Conservation (phyloP, 1,284 basidiomycete genomes). For the Boletus mariae region DNA sequence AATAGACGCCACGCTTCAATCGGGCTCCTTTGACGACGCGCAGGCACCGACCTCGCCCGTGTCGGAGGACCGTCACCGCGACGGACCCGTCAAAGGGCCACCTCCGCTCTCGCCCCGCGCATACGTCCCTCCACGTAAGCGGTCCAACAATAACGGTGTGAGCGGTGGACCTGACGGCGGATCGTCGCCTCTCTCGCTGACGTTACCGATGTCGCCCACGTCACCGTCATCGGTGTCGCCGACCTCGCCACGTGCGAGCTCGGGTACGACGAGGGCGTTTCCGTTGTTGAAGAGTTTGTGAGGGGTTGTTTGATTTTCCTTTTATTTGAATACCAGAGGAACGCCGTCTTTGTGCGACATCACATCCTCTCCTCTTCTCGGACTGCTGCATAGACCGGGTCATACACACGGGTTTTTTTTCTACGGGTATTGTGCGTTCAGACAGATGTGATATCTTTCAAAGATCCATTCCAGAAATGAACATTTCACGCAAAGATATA, state of each 20-base stretch:
- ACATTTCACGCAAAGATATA: not conserved
- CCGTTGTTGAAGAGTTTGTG: constrained; percentile 3
- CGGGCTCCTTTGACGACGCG: constrained; percentile 12
- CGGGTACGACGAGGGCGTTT: constrained; percentile 7
- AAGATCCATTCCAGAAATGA: not conserved
- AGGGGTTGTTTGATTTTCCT: not conserved
- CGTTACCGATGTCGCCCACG: not conserved
- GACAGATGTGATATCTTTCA: not conserved
- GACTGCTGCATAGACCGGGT: not conserved
- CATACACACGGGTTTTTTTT: not conserved
- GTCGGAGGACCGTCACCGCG: constrained; percentile 5
- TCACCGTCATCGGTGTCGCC: constrained; percentile 11
- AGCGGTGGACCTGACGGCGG: not conserved
- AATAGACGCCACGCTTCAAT: constrained; percentile 32
- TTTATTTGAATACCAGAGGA: not conserved
- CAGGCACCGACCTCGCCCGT: constrained; percentile 12
- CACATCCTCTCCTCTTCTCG: not conserved
- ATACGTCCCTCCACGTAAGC: constrained; percentile 54
- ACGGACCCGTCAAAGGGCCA: not conserved
- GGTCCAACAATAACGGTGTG: constrained; percentile 4
- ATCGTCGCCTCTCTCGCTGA: constrained; percentile 2
- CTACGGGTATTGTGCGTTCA: not conserved
- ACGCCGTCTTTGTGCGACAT: not conserved
- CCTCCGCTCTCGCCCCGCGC: constrained; percentile 46
- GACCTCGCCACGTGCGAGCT: constrained; percentile 10